Evolutionary conservation across 1,139 yeast species (phyloP).

Genomic region (Arxiozyma slooffiae): DNA sequence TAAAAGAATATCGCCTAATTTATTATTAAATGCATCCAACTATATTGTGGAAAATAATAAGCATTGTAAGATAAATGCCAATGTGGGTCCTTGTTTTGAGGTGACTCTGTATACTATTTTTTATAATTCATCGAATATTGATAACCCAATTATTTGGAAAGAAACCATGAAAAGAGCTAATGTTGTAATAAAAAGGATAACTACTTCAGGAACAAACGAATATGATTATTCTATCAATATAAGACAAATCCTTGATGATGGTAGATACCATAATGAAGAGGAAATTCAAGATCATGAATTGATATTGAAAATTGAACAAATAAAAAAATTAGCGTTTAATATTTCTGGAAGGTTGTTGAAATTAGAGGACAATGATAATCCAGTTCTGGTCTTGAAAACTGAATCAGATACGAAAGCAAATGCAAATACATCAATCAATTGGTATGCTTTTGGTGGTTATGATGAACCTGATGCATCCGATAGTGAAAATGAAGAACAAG

Average conservation of each 20-base stretch:
- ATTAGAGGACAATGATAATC: conserved; percentile 54
- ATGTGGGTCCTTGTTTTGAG: conserved; percentile 55
- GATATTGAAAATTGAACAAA: conserved; percentile 35
- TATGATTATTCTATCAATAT: conserved; percentile 39
- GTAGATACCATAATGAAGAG: conserved; percentile 52
- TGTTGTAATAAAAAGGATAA: conserved; percentile 36
- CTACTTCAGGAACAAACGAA: neutral
- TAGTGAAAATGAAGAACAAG: conserved; percentile 10
- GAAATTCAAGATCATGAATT: conserved; percentile 30
- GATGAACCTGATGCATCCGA: conserved; percentile 20
- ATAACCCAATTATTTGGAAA: conserved; percentile 49
- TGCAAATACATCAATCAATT: conserved; percentile 11
- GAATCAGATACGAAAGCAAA: conserved; percentile 6
- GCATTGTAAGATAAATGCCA: conserved; percentile 1
- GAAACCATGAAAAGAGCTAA: conserved; percentile 57
- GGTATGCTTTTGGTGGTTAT: conserved; percentile 31
- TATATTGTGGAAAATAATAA: conserved; percentile 38
- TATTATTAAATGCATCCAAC: conserved; percentile 56
- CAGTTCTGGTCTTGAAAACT: conserved; percentile 57
- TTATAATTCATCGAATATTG: conserved; percentile 36
- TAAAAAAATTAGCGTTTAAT: conserved; percentile 55
- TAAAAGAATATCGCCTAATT: conserved; percentile 51
- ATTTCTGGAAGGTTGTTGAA: conserved; percentile 62
- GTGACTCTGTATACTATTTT: conserved; percentile 56
- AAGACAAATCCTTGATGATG: conserved; percentile 59